These are phyloP conservation scores for Aspergillus intermedius DNA, from an alignment of 2,329 filamentous ascomycete genomes.

Conservation along the genomic window DNA sequence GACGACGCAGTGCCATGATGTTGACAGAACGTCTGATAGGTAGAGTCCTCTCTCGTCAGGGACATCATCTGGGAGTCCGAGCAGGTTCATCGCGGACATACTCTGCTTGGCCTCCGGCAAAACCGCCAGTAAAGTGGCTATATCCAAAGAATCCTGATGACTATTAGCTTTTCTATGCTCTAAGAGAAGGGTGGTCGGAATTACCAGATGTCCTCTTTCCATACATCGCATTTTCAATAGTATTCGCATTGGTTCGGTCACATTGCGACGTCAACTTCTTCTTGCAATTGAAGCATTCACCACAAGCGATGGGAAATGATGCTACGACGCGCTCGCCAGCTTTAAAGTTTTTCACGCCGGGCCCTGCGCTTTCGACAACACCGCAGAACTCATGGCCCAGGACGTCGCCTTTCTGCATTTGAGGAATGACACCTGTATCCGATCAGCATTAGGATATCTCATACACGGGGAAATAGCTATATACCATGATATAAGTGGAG, in stretches of 20 bases:
- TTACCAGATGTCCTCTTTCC: constrained; percentile 59
- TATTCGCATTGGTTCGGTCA: constrained; percentile 71
- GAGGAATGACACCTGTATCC: constrained; percentile 43
- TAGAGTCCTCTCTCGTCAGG: constrained; percentile 80
- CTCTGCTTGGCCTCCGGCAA: constrained; percentile 81
- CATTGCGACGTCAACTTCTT: constrained; percentile 74
- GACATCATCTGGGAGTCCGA: constrained; percentile 70
- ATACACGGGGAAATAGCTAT: neutral
- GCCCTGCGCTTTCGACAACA: constrained; percentile 49
- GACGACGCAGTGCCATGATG: constrained; percentile 74
- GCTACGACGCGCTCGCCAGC: constrained; percentile 68
- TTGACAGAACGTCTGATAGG: constrained; percentile 72
- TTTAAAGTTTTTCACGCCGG: constrained; percentile 48
- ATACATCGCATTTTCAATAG: constrained; percentile 66
- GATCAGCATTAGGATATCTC: constrained; percentile 1
- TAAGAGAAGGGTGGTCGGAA: neutral
- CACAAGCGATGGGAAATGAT: constrained; percentile 73
- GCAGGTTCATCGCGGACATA: constrained; percentile 77
- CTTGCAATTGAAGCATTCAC: constrained; percentile 67
- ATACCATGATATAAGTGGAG: constrained; percentile 46
- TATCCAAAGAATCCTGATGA: constrained; percentile 60
- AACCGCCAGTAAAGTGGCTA: constrained; percentile 72
- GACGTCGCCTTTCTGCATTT: constrained; percentile 60
- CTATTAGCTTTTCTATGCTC: neutral
- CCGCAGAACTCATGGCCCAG: constrained; percentile 56